Base-by-base conservation (phyloP, 1,284 basidiomycete species). In the Phaffia rhodozyma region DNA sequence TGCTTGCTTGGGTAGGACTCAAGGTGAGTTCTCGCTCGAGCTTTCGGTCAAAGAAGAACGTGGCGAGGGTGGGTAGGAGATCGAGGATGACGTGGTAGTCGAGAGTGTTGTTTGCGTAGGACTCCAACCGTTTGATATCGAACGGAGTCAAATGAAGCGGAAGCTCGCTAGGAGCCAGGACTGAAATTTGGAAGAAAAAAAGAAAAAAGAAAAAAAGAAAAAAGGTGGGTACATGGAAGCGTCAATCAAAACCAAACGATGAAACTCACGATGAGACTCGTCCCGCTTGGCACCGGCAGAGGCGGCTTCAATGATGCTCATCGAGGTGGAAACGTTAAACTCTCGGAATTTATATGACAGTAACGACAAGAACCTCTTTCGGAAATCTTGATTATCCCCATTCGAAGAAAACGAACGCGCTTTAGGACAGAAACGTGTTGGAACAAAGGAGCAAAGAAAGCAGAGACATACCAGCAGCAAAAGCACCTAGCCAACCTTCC, bases 1-100 rank as follows among this genome's bases (percentile, higher is more conserved):
- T 92, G 4, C 71, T 71, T 11, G 87, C 86, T 69, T 87, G 86
- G 75, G 96, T 92, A 1, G 94, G 85, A 0, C 87, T 88, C 23
- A 96, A 76, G 56, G 78, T 81, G 30, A 87, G 78, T 23, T 80
- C 84, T 57, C 78, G 60, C 61, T 73, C 68, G 67, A 92, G 77
- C 25, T 86, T 82, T 66, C 83, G 81, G 70, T 87, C 84, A 75
- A 98, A 99, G 78, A 89, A 96, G 5, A 97, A 79, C 20, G 80
- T 77, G 0, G 90, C 85, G 47, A 94, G 77, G 0, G 79, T 81
- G 0, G 96, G 93, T 4, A 98, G 79, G 20, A 98, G 80, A 75
- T 99, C 96, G 57, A 98, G 80, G 65, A 98, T 84, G 70, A 97
- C 89, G 73, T 97, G 92, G 73, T 94, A 96, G 75, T 98, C 96